These are phyloP conservation scores for Suillus cothurnatus DNA, from an alignment of 768 basidiomycete genomes.

Conservation along the genomic window DNA sequence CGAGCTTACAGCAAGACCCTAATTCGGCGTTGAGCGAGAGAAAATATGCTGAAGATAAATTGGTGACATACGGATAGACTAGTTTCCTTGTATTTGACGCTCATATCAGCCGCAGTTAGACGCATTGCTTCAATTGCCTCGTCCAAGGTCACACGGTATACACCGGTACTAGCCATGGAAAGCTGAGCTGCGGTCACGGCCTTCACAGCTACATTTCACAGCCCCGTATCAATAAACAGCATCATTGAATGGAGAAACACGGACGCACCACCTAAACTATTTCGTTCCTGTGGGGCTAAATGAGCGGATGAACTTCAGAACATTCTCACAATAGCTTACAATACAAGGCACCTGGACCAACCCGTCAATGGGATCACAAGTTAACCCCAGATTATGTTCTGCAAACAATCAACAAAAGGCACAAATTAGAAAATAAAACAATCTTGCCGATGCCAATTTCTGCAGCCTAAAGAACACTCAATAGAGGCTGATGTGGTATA, in stretches of 20 bases:
- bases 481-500: conserved; percentile 4
- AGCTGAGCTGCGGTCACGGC: conserved; percentile 93
- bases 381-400: conserved; percentile 88
- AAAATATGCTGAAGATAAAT: not conserved
- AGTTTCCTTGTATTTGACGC: conserved; percentile 94
- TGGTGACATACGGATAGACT: conserved; percentile 72
- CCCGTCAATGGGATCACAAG: conserved; percentile 93
- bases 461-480: conserved; percentile 54
- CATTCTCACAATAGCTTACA: conserved; percentile 46
- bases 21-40: conserved; percentile 5
- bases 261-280: conserved; percentile 75
- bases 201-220: conserved; percentile 67
- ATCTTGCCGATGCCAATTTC: conserved; percentile 85
- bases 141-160: conserved; percentile 86
- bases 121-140: conserved; percentile 97
- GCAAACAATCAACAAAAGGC: conserved; percentile 12
- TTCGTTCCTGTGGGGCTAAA: conserved; percentile 59
- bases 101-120: conserved; percentile 92
- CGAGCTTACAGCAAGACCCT: conserved; percentile 62
- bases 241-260: conserved; percentile 4
- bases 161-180: conserved; percentile 88
- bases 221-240: not conserved
- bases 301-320: not conserved
- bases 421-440: not conserved
- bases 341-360: conserved; percentile 96